Conservation (phyloP, 805 yeast genomes). For the Candida insectalens region DNA sequence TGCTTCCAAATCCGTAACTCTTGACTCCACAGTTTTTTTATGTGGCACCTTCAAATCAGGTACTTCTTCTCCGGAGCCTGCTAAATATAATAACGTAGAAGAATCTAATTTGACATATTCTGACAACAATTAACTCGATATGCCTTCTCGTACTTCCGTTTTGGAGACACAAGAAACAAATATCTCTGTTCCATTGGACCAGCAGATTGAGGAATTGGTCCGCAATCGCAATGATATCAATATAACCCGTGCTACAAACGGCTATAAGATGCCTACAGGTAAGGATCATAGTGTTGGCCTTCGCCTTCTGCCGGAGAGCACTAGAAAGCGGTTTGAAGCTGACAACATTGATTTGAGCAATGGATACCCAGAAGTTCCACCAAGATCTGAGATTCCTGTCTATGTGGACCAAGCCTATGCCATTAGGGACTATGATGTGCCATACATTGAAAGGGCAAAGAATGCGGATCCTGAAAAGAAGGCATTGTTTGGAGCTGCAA, state of each 20-base stretch:
- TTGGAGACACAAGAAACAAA: too few species aligned
- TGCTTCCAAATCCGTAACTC: too few species aligned
- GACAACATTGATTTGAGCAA: conserved; percentile 13
- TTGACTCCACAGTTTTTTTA: too few species aligned
- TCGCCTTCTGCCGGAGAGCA: conserved; percentile 7
- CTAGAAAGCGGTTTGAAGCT: conserved; percentile 23
- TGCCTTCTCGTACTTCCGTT: too few species aligned
- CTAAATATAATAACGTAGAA: too few species aligned
- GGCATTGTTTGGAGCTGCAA: conserved; percentile 29
- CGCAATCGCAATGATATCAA: conserved; percentile 3
- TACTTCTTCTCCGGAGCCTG: too few species aligned
- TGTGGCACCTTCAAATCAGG: too few species aligned
- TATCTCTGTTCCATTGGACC: conserved; percentile 8
- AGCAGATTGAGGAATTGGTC: conserved; percentile 16
- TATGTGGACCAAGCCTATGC: conserved; percentile 31
- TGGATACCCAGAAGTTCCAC: conserved; percentile 33
- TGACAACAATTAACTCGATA: too few species aligned
- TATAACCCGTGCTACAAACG: conserved; percentile 4
- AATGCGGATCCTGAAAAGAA: conserved; percentile 30
- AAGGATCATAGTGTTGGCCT: conserved; percentile 13
- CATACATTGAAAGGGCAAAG: conserved; percentile 26
- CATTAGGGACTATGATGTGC: conserved; percentile 26
- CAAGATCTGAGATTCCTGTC: conserved; percentile 23
- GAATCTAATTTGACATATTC: too few species aligned
- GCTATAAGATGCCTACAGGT: conserved; percentile 5